Evolutionary conservation across 192 early-diverging fungal species (phyloP), one percentile per base, ranked within the genome.

Genomic region (Diversispora eburnea): DNA sequence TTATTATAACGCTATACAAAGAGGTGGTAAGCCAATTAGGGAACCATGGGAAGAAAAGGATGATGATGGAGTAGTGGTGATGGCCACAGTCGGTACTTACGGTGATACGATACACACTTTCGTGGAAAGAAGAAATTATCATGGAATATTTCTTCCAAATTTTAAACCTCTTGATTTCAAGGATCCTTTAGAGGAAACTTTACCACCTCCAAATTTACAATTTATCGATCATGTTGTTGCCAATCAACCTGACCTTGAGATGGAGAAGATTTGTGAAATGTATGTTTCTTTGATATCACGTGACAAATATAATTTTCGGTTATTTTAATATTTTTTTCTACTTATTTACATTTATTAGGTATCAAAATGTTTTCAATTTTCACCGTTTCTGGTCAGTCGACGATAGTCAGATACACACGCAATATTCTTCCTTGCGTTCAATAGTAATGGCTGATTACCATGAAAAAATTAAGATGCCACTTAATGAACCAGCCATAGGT

Each of bases 361-460:
- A 99, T 82, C 95, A 97, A 83, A 83, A 89, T 66, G 83, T 88
- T 68, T 88, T 99, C n/a, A 94, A 92, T 70, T 99, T 97, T 88
- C 95, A 95, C 84, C 89, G 95, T 56, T 99, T 98, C 91, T 97
- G 95, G 95, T 95, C 93, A 54, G 93, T 99, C 55, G 97, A 99
- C 81, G 97, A 99, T 84, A 92, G 85, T 66, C 92, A 96, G 81
- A 94, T 99, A 57, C 90, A 93, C 85, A 95, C 95, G 54, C 92
- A 99, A 76, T 98, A 95, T 87, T 93, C 91, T 77, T 91, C 95
- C 54, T 85, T 97, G 67, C 88, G 94, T 13, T 96, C 94, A 39
- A 94, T 97, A 66, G 95, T 97, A 82, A 96, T 99, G 95, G 90
- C 94, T 49, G 93, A 95, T 75, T 91, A 89, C 69, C 87, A 89